Base-by-base conservation (phyloP, 306 rosid species). In the Prunus dulcis region DNA sequence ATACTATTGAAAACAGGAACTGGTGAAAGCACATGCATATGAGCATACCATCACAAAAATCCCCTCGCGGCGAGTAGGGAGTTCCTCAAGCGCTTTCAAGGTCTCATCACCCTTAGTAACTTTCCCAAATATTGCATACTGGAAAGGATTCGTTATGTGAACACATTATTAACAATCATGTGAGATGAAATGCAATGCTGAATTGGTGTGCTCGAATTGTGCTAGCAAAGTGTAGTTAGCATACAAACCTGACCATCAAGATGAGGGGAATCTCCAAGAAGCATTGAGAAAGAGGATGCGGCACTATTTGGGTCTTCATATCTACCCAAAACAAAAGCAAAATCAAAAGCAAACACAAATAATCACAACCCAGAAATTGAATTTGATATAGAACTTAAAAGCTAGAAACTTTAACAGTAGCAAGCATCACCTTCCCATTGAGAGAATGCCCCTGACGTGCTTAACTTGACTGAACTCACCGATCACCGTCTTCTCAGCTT, bases 371-470 rank as follows among this genome's bases (percentile, higher is more conserved):
- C 56, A 38, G 2, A 6, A 78, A 23, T 7, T 32, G 60, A 49
- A 49, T 49, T 3, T 49, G 53, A 49, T 49, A 49, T 34, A 80
- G 72, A 51, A 22, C 63, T 64, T 58, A 13, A 47, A 34, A 69
- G 64, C 55, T 61, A 45, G 27, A 63, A 58, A 27, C 18, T 73
- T 69, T 77, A 38, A 38, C 43, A 6, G 43, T 38, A 38, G 43
- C 9, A 38, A 38, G 43, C 43, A 38, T 38, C 43, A 95, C 97
- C 99, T 92, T 78, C 99, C 99, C 99, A 95, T 92, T 38, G 99
- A 95, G 72, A 95, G 97, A 87, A 95, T 91, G 5, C 99, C 99
- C 51, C 96, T 86, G 62, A 91, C 92, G 80, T 92, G 99, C 84
- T 92, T 95, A 52, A 95, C 97, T 51, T 69, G 67, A 57, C 97